These are phyloP conservation scores for Byssochlamys sp. DNA, from an alignment of 2,329 filamentous ascomycete species.

Conservation along the genomic window DNA sequence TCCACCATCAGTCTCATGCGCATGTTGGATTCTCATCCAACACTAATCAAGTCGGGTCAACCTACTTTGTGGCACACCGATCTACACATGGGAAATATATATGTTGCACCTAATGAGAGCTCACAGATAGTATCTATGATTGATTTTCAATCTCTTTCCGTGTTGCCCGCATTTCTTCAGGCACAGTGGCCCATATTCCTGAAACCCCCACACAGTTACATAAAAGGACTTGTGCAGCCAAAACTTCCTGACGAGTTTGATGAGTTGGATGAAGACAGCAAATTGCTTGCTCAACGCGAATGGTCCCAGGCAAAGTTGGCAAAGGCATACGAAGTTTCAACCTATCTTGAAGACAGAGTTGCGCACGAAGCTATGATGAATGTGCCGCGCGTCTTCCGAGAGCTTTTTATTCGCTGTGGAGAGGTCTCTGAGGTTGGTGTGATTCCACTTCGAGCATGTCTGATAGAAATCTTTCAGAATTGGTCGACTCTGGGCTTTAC, in stretches of 20 bases:
- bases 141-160: slow-evolving; percentile 16
- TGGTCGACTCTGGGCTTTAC: background rate
- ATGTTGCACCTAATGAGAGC: background rate
- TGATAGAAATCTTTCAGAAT: slow-evolving; percentile 4
- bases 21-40: background rate
- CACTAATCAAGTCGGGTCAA: background rate
- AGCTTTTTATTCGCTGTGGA: slow-evolving; percentile 24
- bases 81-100: background rate
- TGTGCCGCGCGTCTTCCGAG: slow-evolving; percentile 20
- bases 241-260: background rate
- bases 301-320: background rate
- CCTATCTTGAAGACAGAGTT: background rate
- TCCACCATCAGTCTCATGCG: background rate
- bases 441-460: slow-evolving; percentile 24
- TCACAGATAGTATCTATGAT: slow-evolving; percentile 15
- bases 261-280: too few relatives aligned
- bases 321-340: background rate
- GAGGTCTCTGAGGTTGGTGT: slow-evolving; percentile 18
- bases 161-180: slow-evolving; percentile 21
- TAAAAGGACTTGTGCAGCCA: background rate
- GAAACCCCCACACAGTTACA: slow-evolving; percentile 9
- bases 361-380: background rate
- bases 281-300: too few relatives aligned
- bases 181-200: slow-evolving; percentile 19
- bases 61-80: background rate